phyloP scores from a whole-genome alignment of 441 rosid species.

The Brassica hybrid region DNA sequence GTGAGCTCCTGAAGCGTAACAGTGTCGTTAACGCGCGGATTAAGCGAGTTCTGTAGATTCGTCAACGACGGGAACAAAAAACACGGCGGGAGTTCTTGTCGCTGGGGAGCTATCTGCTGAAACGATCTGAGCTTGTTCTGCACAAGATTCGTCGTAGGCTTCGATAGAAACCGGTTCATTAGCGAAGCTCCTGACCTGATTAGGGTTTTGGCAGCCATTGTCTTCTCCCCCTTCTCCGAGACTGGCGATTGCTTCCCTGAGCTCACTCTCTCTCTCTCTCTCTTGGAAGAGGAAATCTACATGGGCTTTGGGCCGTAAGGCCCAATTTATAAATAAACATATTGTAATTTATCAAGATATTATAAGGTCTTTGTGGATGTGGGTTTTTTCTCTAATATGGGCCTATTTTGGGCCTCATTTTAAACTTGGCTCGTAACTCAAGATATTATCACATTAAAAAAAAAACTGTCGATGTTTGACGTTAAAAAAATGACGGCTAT shows the following conservation, averaged over 20 bases:
- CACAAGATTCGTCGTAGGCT: no score
- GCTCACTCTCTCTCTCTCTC: background rate
- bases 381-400: background rate
- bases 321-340: background rate
- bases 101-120: no score
- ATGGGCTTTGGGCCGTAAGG: constrained; percentile 35
- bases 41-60: constrained; percentile 46
- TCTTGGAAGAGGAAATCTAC: background rate
- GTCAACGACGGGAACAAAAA: constrained; percentile 58
- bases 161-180: no score
- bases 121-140: no score
- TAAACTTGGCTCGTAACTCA: no score
- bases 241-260: background rate
- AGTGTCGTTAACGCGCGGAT: constrained; percentile 47
- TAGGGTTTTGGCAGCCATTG: constrained; percentile 78
- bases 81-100: no score
- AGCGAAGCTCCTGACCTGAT: constrained; percentile 73
- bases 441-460: no score
- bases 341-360: background rate
- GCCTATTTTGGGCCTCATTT: no score
- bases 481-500: no score
- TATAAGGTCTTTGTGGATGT: no score
- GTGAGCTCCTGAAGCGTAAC: constrained; percentile 40
- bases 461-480: no score
- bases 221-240: constrained; percentile 31